Evolutionary conservation across 106 monocot genomes (phyloP).

Genomic region (Allium sativum): DNA sequence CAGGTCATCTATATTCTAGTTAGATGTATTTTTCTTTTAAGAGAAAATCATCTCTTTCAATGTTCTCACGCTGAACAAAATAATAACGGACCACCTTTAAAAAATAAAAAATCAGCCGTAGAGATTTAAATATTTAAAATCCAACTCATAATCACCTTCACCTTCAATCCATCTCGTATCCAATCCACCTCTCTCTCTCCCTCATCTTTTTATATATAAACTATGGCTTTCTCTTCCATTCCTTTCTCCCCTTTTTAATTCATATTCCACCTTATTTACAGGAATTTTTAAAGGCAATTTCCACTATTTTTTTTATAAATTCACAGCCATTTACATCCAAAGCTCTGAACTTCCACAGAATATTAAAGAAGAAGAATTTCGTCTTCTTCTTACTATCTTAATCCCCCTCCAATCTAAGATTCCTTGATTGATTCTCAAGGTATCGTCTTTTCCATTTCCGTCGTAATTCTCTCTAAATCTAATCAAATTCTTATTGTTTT

Average conservation of each 20-base stretch:
- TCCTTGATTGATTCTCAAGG: constrained; percentile 1
- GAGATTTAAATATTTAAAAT: constrained; percentile 7
- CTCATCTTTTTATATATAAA: constrained; percentile 10
- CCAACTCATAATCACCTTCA: constrained; percentile 8
- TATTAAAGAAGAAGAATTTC: constrained; percentile 9
- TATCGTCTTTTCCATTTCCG: not conserved
- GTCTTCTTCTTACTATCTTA: constrained; percentile 8
- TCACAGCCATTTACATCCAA: too few relatives aligned
- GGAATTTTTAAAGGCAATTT: constrained; percentile 1
- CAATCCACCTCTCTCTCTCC: constrained; percentile 1
- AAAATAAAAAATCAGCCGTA: too few relatives aligned
- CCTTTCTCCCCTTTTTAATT: constrained; percentile 2
- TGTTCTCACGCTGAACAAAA: too few relatives aligned
- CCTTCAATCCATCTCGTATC: not conserved
- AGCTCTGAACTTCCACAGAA: not conserved
- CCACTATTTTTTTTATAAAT: not conserved
- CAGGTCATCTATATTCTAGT: too few relatives aligned
- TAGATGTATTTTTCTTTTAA: too few relatives aligned
- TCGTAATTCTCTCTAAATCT: not conserved
- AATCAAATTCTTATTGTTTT: constrained; percentile 4
- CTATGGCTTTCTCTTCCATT: not conserved
- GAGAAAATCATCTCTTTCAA: too few relatives aligned
- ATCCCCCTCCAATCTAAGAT: constrained; percentile 17
- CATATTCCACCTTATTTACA: constrained; percentile 3
- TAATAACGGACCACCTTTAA: too few relatives aligned